phyloP scores from a whole-genome alignment of 345 rosid genomes.

The Alliaria petiolata region DNA sequence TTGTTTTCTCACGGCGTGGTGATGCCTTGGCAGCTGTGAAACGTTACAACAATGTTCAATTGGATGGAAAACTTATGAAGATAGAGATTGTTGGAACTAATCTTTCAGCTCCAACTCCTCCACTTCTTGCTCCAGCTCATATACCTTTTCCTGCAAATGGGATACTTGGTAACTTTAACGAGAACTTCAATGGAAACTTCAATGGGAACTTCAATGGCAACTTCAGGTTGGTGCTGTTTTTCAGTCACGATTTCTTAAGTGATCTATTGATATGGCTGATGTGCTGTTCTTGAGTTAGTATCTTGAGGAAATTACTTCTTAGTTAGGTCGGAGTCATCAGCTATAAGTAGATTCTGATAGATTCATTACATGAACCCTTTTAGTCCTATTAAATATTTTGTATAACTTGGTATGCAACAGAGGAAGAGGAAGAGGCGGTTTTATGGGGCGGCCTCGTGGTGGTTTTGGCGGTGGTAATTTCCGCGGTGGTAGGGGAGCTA shows the following conservation, averaged over 20 bases:
- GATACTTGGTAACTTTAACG: constrained; percentile 36
- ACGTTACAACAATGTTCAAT: constrained; percentile 64
- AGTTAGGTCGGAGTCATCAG: background rate
- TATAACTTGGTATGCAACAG: constrained; percentile 20
- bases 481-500: constrained; percentile 36
- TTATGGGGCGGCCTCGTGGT: constrained; percentile 37
- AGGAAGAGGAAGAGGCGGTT: constrained; percentile 39
- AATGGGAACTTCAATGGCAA: constrained; percentile 25
- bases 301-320: background rate
- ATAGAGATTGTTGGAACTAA: constrained; percentile 61
- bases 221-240: constrained; percentile 9
- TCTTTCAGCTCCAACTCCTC: constrained; percentile 26
- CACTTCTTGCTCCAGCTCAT: constrained; percentile 33
- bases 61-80: constrained; percentile 72
- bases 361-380: background rate
- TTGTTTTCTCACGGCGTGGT: constrained; percentile 46
- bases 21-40: constrained; percentile 66
- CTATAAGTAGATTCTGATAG: background rate
- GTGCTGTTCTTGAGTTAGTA: background rate
- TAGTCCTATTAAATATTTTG: background rate
- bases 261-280: background rate
- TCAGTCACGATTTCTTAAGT: no score
- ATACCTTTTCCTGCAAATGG: constrained; percentile 34
- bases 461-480: constrained; percentile 36
- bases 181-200: constrained; percentile 11